Percentiles rank a stretch among this genome's conserved stretches.
Conservation (phyloP, 176 grass and related monocot genomes). For the Melocanna baccifera region DNA sequence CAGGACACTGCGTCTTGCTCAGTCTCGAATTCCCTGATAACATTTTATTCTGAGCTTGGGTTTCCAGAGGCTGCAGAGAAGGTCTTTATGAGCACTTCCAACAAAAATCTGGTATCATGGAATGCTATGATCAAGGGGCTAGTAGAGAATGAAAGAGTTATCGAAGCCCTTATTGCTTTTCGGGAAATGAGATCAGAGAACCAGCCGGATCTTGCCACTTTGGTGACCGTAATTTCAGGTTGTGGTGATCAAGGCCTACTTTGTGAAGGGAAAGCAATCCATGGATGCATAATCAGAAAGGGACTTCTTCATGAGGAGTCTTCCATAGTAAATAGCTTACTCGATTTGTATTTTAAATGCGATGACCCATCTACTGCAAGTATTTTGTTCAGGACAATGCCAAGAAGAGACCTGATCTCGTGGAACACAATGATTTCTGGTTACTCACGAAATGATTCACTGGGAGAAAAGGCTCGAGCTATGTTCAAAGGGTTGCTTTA, state of each 20-base stretch:
- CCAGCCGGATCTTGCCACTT: constrained; percentile 50
- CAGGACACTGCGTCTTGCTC: constrained; percentile 40
- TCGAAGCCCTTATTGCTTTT: constrained; percentile 39
- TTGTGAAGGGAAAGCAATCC: constrained; percentile 48
- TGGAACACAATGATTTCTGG: constrained; percentile 86
- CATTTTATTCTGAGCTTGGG: constrained; percentile 56
- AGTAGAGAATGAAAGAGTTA: constrained; percentile 34
- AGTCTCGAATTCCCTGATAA: constrained; percentile 55
- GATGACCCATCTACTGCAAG: constrained; percentile 24
- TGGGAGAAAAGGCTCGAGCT: constrained; percentile 33
- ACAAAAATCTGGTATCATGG: constrained; percentile 68
- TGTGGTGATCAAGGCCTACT: constrained; percentile 55
- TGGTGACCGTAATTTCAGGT: constrained; percentile 55
- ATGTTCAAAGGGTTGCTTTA: constrained; percentile 55
- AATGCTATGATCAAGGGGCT: constrained; percentile 77
- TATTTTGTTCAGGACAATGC: constrained; percentile 58
- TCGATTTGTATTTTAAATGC: constrained; percentile 64
- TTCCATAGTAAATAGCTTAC: constrained; percentile 61
- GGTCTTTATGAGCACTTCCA: constrained; percentile 38
- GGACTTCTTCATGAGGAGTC: constrained; percentile 19
- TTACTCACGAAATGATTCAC: constrained; percentile 35
- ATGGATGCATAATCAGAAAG: constrained; percentile 53
- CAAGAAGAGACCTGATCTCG: constrained; percentile 62
- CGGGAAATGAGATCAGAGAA: constrained; percentile 41
- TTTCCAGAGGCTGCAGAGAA: constrained; percentile 31